phyloP scores from a whole-genome alignment of 352 stramenopile genomes.

The Pythium brassicae region DNA sequence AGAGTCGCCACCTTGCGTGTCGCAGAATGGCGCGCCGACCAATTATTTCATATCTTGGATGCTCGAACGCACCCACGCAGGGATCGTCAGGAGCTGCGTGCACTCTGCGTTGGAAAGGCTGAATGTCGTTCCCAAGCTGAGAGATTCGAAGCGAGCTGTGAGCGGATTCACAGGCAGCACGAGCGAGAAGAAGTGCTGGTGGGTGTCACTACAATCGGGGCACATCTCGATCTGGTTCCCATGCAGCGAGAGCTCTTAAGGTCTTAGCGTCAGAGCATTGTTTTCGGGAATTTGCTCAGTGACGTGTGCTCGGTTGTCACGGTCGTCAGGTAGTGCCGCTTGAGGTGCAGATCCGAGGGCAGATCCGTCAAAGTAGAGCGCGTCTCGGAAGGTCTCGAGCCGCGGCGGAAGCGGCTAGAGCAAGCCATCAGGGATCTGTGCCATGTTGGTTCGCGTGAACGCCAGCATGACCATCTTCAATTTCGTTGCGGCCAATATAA shows the following conservation, averaged over 20 bases:
- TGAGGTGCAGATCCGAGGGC: slow-evolving; percentile 9
- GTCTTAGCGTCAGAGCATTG: background rate
- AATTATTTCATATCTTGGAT: background rate
- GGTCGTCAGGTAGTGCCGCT: slow-evolving; percentile 14
- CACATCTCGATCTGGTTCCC: background rate
- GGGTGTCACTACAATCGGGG: background rate
- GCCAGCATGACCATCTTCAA: background rate
- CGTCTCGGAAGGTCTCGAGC: slow-evolving; percentile 22
- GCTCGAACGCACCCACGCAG: background rate
- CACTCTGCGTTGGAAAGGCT: background rate
- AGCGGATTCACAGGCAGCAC: background rate
- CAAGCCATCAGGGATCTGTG: slow-evolving; percentile 1
- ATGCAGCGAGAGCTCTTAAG: background rate
- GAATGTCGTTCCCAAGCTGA: background rate
- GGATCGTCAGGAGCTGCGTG: background rate
- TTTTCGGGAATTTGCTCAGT: slow-evolving; percentile 4
- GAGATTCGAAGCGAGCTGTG: background rate
- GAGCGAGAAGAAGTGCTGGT: background rate
- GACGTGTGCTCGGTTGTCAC: slow-evolving; percentile 19
- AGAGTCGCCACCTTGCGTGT: background rate
- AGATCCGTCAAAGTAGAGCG: slow-evolving; percentile 18
- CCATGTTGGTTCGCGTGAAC: background rate
- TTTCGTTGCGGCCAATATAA: slow-evolving; percentile 1
- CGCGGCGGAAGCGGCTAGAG: background rate
- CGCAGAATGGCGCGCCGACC: background rate